phyloP scores from a whole-genome alignment of 1,139 yeast species.

The Geotrichum candidum region DNA sequence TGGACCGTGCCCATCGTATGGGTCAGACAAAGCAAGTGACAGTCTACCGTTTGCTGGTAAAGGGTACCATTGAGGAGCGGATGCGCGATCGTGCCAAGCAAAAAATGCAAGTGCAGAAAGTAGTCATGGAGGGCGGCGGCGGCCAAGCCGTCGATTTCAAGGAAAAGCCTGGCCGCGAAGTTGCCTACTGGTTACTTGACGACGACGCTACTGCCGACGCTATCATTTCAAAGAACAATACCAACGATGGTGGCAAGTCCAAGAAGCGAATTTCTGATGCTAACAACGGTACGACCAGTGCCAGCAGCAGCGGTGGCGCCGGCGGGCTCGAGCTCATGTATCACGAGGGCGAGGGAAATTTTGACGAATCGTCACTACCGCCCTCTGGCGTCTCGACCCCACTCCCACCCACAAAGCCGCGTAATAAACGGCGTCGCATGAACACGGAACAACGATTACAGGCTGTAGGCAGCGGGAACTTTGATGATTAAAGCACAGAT shows the following conservation, averaged over 20 bases:
- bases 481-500: not conserved
- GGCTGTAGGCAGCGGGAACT: conserved; percentile 2
- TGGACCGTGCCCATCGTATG: conserved; percentile 98
- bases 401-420: not conserved
- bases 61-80: conserved; percentile 93
- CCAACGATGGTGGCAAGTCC: not conserved
- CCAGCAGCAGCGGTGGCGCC: not conserved
- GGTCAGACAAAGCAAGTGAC: conserved; percentile 98
- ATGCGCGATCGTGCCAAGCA: conserved; percentile 99
- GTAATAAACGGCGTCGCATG: not conserved
- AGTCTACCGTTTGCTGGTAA: conserved; percentile 82
- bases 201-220: conserved; percentile 51
- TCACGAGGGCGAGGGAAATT: conserved; percentile 56
- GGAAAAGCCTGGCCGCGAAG: conserved; percentile 44
- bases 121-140: conserved; percentile 89
- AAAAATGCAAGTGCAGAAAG: conserved; percentile 96
- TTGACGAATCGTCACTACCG: conserved; percentile 30
- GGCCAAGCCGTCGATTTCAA: conserved; percentile 34
- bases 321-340: conserved; percentile 48
- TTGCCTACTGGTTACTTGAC: conserved; percentile 73
- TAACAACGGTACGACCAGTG: conserved; percentile 2
- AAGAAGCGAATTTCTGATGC: conserved; percentile 23
- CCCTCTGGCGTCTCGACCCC: not conserved
- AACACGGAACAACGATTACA: conserved; percentile 1
- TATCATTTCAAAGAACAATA: conserved; percentile 23